Evolutionary conservation across 1,139 yeast genomes (phyloP), one percentile per base, ranked within the genome.

Genomic region (Schizosaccharomyces versatilis): DNA sequence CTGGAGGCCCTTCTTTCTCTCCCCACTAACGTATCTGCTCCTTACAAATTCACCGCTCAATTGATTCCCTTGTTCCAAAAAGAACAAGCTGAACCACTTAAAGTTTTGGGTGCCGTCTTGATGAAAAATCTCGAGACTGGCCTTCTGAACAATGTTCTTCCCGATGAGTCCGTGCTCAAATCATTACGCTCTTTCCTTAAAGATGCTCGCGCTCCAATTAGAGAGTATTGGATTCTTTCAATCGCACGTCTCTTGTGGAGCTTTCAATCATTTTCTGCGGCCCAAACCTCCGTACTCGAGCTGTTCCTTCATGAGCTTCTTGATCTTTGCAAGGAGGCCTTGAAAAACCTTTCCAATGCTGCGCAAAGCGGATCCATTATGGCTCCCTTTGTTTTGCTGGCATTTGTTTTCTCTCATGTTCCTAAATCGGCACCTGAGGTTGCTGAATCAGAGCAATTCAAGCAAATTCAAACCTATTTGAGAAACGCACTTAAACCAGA

Each of bases 1-100:
- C 75, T 77, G 1, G 62, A 64, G 14, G 67, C 75, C 19, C 61
- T 81, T 14, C 59, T 63, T 0, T 56, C 62, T 1, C 56, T 65
- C 55, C 41, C 61, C 58, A 9, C 62, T 1, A 62, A 62, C 40
- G 62, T 60, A 8, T 53, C 60, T 2, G 65, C 68, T 12, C 67
- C 74, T 1, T 58, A 61, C 6, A 68, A 68, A 38, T 66, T 80
- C 10, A 66, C 77, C 1, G 63, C 68, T 1, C 71, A 68, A 0
- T 63, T 85, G 41, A 60, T 73, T 1, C 73, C 81, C 1, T 67
- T 78, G 15, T 71, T 81, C 7, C 61, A 75, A 1, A 86, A 84
- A 62, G 97, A 88, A 63, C 76, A 78, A 55, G 84, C 85, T 61
- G 97, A 90, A 64, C 48, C 61, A 1, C 78, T 84, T 0, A 70